These are phyloP conservation scores for Sutorius australiensis DNA, from an alignment of 768 basidiomycete genomes.

Conservation along the genomic window DNA sequence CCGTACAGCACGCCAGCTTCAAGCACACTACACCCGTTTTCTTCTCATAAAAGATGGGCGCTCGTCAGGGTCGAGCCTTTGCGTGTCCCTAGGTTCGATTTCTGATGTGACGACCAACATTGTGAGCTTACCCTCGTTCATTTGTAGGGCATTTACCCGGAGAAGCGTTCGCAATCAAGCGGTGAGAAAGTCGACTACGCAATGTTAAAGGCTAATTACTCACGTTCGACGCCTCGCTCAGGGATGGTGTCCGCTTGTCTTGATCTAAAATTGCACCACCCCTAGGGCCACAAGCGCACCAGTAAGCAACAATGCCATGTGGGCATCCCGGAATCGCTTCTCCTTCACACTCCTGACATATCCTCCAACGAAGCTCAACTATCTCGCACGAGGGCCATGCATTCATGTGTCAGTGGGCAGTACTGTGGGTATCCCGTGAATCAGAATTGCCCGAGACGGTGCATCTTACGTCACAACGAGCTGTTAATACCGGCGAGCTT, in stretches of 20 bases:
- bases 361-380: background rate
- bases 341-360: constrained; percentile 5
- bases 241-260: background rate
- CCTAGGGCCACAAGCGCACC: background rate
- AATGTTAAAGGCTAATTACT: constrained; percentile 18
- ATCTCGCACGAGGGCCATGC: background rate
- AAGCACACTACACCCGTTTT: constrained; percentile 1
- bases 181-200: constrained; percentile 15
- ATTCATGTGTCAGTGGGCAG: constrained; percentile 4
- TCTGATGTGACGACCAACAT: background rate
- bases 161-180: constrained; percentile 8
- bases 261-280: background rate
- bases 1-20: background rate
- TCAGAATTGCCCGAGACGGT: constrained; percentile 1
- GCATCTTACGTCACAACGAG: constrained; percentile 20
- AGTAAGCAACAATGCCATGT: background rate
- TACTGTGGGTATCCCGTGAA: constrained; percentile 2
- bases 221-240: background rate
- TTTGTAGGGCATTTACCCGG: background rate
- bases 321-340: background rate
- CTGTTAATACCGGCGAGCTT: background rate
- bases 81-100: background rate
- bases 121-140: background rate
- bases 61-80: background rate
- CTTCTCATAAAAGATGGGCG: background rate